Percentiles rank a stretch among this genome's conserved stretches.
phyloP scores from a whole-genome alignment of 2,329 filamentous ascomycete genomes.

The Diaporthe sp. region DNA sequence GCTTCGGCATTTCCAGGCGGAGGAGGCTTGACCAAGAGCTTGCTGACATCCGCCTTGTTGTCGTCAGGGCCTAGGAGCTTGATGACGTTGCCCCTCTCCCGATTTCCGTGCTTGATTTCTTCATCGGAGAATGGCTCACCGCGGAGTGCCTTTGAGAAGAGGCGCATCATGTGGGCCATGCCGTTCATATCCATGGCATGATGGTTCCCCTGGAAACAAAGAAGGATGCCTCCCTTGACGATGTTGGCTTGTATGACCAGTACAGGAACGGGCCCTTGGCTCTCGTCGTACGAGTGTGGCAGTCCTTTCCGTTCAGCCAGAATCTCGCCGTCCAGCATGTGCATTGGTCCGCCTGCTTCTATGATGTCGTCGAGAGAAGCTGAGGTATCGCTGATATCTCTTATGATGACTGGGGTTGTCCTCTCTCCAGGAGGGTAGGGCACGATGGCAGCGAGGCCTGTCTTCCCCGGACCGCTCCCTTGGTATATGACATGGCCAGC shows the following conservation, averaged over 20 bases:
- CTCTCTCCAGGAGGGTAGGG: conserved; percentile 29
- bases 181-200: conserved; percentile 45
- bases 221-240: conserved; percentile 43
- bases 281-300: conserved; percentile 37
- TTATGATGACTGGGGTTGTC: conserved; percentile 12
- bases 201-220: conserved; percentile 44
- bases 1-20: background rate
- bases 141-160: conserved; percentile 32
- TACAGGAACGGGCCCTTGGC: conserved; percentile 22
- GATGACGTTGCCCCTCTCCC: conserved; percentile 30
- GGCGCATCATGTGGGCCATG: conserved; percentile 41
- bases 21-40: background rate
- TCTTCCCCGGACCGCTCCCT: conserved; percentile 29
- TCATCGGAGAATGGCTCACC: conserved; percentile 24
- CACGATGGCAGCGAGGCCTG: conserved; percentile 29
- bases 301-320: conserved; percentile 24
- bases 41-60: conserved; percentile 29
- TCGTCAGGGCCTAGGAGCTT: conserved; percentile 29
- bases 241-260: conserved; percentile 44
- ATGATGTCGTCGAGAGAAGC: conserved; percentile 29
- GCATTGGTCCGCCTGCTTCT: conserved; percentile 29
- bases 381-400: conserved; percentile 18
- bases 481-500: conserved; percentile 37
- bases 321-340: conserved; percentile 26
- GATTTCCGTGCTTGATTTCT: conserved; percentile 33